phyloP scores from a whole-genome alignment of 345 rosid genomes.

The Conringia planisiliqua region DNA sequence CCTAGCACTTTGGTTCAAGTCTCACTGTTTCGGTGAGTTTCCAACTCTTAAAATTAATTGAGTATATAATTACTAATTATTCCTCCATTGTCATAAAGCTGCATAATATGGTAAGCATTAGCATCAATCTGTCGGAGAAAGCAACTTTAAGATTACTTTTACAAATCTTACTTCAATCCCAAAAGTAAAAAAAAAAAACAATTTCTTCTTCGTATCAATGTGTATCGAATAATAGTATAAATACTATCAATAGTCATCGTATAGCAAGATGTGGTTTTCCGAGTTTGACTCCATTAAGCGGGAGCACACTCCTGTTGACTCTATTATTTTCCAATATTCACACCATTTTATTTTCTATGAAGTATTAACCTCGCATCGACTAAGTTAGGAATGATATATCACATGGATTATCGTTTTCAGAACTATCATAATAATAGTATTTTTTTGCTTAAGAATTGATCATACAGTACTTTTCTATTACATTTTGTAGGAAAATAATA shows the following conservation, averaged over 20 bases:
- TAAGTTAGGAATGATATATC: no score
- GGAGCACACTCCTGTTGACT: neutral
- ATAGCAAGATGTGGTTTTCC: neutral
- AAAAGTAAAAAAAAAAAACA: neutral
- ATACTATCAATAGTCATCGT: neutral
- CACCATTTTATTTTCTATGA: no score
- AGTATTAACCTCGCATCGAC: no score
- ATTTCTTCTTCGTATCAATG: neutral
- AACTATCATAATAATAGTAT: no score
- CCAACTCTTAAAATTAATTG: neutral
- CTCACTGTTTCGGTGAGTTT: conserved; percentile 66
- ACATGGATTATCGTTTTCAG: neutral
- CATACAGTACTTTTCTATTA: neutral
- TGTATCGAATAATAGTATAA: neutral
- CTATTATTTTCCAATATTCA: no score
- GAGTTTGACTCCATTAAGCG: neutral
- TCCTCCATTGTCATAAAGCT: conserved; percentile 10
- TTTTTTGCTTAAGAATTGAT: neutral
- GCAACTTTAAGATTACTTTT: neutral
- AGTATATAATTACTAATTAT: neutral
- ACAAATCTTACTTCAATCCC: neutral
- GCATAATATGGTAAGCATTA: conserved; percentile 1
- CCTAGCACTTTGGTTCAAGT: conserved; percentile 81
- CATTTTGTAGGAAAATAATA: neutral
- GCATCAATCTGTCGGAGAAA: neutral